Evolutionary conservation across 192 early-diverging fungal species (phyloP).

Genomic region (Entomortierella parvispora): DNA sequence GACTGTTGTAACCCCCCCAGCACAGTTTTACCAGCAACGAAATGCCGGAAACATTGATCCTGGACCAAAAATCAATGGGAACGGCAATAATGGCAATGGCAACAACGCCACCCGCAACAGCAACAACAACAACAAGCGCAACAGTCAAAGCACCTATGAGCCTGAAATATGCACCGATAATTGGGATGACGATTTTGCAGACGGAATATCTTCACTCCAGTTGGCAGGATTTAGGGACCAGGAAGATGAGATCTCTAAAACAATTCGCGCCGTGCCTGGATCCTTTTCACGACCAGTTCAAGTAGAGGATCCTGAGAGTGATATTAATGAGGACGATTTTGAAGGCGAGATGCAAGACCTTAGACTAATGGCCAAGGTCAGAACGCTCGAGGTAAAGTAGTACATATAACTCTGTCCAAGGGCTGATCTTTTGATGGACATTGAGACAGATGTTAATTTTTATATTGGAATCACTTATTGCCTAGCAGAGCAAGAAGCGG

Average conservation of each 20-base stretch:
- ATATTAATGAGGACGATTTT: conserved; percentile 29
- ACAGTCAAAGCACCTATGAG: conserved; percentile 14
- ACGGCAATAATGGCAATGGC: not conserved
- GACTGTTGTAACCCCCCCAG: not conserved
- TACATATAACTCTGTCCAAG: not conserved
- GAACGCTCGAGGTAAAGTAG: conserved; percentile 9
- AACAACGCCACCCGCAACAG: conserved; percentile 3
- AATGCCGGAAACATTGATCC: conserved; percentile 5
- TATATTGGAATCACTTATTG: not conserved
- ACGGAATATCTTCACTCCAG: conserved; percentile 38
- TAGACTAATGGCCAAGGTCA: conserved; percentile 28
- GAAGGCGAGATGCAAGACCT: conserved; percentile 26
- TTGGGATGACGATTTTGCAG: conserved; percentile 58
- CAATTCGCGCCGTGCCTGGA: conserved; percentile 12
- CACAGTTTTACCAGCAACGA: conserved; percentile 3
- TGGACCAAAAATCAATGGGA: not conserved
- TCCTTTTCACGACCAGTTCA: not conserved
- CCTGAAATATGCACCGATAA: conserved; percentile 34
- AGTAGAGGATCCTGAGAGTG: not conserved
- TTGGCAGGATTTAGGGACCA: conserved; percentile 31
- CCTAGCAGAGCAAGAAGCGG: conserved; percentile 4
- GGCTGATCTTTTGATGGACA: not conserved
- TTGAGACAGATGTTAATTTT: not conserved
- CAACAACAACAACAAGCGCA: conserved; percentile 10
- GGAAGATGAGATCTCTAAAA: conserved; percentile 38